Conservation (phyloP, 2,329 filamentous ascomycete species). For the Botrytis pseudocinerea region DNA sequence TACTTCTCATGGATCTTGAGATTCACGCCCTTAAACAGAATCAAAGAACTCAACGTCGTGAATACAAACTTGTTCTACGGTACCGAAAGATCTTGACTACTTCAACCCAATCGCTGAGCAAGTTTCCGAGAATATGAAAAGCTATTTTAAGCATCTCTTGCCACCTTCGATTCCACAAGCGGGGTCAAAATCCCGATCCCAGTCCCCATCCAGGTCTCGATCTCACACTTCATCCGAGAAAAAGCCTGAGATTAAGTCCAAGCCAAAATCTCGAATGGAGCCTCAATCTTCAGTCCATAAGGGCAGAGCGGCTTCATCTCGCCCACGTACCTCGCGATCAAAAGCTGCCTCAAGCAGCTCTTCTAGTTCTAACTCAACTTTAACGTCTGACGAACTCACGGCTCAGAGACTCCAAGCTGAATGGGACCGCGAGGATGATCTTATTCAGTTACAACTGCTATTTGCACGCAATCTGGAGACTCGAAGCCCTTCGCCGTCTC, state of each 20-base stretch:
- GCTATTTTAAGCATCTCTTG: slow-evolving; percentile 18
- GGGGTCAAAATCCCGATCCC: not conserved
- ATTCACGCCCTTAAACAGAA: not conserved
- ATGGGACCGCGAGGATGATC: slow-evolving; percentile 21
- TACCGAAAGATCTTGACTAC: not conserved
- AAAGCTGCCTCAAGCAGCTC: not conserved
- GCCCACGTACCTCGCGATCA: not conserved
- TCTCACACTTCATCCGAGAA: not conserved
- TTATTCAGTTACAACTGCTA: slow-evolving; percentile 16
- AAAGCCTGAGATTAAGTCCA: not conserved
- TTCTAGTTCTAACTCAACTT: not conserved
- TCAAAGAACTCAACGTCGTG: not conserved
- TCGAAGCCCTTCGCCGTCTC: slow-evolving; percentile 1
- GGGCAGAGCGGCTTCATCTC: not conserved
- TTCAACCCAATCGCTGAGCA: not conserved
- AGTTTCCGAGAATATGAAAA: slow-evolving; percentile 15
- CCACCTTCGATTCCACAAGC: not conserved
- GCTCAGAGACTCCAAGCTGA: slow-evolving; percentile 20
- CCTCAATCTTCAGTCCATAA: not conserved
- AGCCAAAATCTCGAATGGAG: slow-evolving; percentile 7
- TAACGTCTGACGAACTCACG: slow-evolving; percentile 16
- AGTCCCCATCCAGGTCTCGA: not conserved
- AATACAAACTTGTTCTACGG: not conserved
- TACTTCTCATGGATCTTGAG: slow-evolving; percentile 12
- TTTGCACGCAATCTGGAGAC: slow-evolving; percentile 8